A percentile compares a stretch with the other conserved stretches of the same genome.
Evolutionary conservation across 2,329 filamentous ascomycete genomes (phyloP).

Genomic region (Penicillium sp.): DNA sequence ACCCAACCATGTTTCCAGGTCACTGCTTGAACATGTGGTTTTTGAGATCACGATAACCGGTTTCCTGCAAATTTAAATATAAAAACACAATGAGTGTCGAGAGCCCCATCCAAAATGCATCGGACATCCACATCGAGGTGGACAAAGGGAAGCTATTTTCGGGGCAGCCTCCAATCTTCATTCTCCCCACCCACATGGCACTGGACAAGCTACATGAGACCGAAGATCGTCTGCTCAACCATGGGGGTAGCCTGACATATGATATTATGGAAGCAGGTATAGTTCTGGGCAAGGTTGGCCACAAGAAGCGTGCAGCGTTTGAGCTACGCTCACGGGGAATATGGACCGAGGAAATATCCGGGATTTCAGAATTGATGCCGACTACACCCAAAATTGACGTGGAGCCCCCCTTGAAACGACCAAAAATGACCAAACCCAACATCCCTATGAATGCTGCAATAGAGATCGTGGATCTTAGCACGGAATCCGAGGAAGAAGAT

Average conservation of each 20-base stretch:
- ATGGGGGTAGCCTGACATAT: slow-evolving; percentile 64
- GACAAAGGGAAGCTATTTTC: slow-evolving; percentile 22
- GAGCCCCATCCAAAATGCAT: not conserved
- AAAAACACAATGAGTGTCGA: not conserved
- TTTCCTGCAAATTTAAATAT: not conserved
- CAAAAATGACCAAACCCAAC: slow-evolving; percentile 9
- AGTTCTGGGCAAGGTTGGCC: slow-evolving; percentile 71
- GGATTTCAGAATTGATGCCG: not conserved
- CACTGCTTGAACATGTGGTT: not conserved
- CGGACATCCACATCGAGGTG: not conserved
- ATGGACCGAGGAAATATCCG: slow-evolving; percentile 42
- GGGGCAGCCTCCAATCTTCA: slow-evolving; percentile 64
- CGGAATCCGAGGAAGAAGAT: slow-evolving; percentile 33
- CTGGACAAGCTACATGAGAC: slow-evolving; percentile 63
- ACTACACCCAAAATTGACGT: not conserved
- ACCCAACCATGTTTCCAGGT: not conserved
- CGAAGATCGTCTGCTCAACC: slow-evolving; percentile 61
- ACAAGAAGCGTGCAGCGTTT: slow-evolving; percentile 69
- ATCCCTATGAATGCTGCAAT: not conserved
- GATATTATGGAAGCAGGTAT: slow-evolving; percentile 71
- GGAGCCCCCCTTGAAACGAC: slow-evolving; percentile 30
- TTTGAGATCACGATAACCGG: not conserved
- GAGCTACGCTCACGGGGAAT: slow-evolving; percentile 73
- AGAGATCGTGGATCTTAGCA: slow-evolving; percentile 31
- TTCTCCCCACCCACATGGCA: slow-evolving; percentile 70